A percentile compares a stretch with the other conserved stretches of the same genome.
Conservation (phyloP, 2,329 filamentous ascomycete species). For the Alternaria sp. region DNA sequence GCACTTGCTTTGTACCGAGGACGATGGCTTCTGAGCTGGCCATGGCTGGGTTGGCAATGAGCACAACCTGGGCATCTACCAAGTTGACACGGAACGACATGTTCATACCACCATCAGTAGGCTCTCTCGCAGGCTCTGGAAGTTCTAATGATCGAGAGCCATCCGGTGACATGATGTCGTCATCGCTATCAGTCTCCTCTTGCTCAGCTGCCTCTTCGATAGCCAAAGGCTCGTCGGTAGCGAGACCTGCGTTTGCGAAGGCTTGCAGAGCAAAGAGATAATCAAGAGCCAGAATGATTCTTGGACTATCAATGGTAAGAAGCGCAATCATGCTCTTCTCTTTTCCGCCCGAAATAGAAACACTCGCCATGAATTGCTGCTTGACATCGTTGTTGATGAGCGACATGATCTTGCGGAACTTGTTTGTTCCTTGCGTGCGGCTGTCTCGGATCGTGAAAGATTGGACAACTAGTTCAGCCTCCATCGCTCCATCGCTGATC, state of each 20-base stretch:
- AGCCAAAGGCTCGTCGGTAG: conserved; percentile 61
- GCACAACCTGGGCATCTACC: conserved; percentile 93
- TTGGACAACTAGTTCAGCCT: conserved; percentile 90
- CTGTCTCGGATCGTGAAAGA: conserved; percentile 96
- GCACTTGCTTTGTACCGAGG: conserved; percentile 88
- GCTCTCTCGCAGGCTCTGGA: conserved; percentile 27
- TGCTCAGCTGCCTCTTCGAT: conserved; percentile 67
- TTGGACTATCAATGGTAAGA: conserved; percentile 91
- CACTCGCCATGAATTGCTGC: conserved; percentile 97
- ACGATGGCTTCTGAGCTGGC: conserved; percentile 95
- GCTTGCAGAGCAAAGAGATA: conserved; percentile 89
- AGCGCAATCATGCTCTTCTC: conserved; percentile 86
- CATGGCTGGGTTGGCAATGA: conserved; percentile 92
- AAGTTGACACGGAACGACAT: conserved; percentile 91
- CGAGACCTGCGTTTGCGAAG: conserved; percentile 75
- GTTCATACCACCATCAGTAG: conserved; percentile 62
- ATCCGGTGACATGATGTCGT: conserved; percentile 45
- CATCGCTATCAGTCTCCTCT: conserved; percentile 48
- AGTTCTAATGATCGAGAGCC: conserved; percentile 29
- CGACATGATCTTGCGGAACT: conserved; percentile 98
- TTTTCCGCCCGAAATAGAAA: conserved; percentile 86
- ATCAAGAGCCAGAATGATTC: conserved; percentile 93
- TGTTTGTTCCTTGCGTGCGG: conserved; percentile 86
- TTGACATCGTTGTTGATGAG: conserved; percentile 89
- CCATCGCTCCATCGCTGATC: conserved; percentile 87